A percentile compares a stretch with the other conserved stretches of the same genome.
These are phyloP conservation scores for Phaseolus lunatus DNA, from an alignment of 306 rosid genomes.

Conservation along the genomic window DNA sequence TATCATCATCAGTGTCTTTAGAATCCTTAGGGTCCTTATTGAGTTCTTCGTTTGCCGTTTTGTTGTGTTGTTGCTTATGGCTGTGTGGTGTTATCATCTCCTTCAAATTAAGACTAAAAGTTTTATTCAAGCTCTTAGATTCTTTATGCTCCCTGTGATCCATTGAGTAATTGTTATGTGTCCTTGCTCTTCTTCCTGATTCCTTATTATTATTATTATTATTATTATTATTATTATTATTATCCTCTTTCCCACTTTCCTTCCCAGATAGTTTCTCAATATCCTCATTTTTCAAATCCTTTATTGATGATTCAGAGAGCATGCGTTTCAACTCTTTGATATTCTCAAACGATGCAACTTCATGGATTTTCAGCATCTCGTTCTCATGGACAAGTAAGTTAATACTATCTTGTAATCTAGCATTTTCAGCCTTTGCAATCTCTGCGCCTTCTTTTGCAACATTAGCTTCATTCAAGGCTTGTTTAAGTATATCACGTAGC, in stretches of 20 bases:
- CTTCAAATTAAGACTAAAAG: conserved; percentile 53
- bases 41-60: conserved; percentile 46
- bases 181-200: conserved; percentile 42
- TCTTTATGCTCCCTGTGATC: conserved; percentile 48
- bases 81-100: conserved; percentile 48
- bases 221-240: conserved; percentile 6
- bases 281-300: conserved; percentile 52
- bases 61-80: conserved; percentile 43
- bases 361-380: conserved; percentile 64
- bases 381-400: conserved; percentile 61
- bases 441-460: conserved; percentile 81
- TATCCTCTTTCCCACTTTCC: conserved; percentile 47
- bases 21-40: conserved; percentile 31
- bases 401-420: conserved; percentile 65
- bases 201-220: conserved; percentile 31
- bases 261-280: conserved; percentile 43
- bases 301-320: conserved; percentile 58
- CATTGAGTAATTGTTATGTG: background rate
- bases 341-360: conserved; percentile 71
- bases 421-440: conserved; percentile 76
- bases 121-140: conserved; percentile 45
- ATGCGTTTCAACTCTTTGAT: conserved; percentile 68
- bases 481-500: conserved; percentile 86
- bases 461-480: conserved; percentile 84
- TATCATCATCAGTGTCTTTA: conserved; percentile 46